Evolutionary conservation across 805 yeast species (phyloP), one percentile per base, ranked within the genome.

Genomic region (Debaryomyces prosopidis): DNA sequence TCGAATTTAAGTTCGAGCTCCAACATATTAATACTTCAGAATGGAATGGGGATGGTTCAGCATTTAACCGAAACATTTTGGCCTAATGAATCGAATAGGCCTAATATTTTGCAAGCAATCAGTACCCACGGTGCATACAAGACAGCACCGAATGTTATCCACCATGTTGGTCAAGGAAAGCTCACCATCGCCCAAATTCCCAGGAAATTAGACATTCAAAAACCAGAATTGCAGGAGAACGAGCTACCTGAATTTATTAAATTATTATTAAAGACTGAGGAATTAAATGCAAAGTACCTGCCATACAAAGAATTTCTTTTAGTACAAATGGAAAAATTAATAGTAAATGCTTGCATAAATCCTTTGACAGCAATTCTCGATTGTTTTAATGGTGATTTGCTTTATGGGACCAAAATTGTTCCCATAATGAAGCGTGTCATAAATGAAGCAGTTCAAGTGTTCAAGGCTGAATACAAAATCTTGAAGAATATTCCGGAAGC

Each of bases 121-220:
- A 85, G 86, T 36, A 80, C 87, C 3, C 97, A 92, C 62, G 98
- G 97, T 10, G 88, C 85, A 0, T 85, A 77, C 64, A 79, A 81
- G 52, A 48, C 65, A 5, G 45, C 57, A 1, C 62, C 66, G 1
- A 57, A 49, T 26, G 52, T 53, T 3, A 58, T 68, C 11, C 66
- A 67, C 36, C 95, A 86, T 65, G 91, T 87, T n/a, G 95, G 94
- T 0, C 59, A 62, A 30, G 96, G 92, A 0, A 76, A 75, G 36
- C 63, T 90, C 45, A 73, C 77, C 49, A 59, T 89, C 20, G 78
- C 91, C 1, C 68, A 70, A 44, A 58, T 84, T 5, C 89, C 90
- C 5, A 66, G 62, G 10, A 39, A 28, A 19, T 4, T 23, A 23
- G 26, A 23, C 5, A 23, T 23, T 23, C 26, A 23, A 10, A 23